A percentile compares a stretch with the other conserved stretches of the same genome.
These are phyloP conservation scores for Trapa bicornis DNA, from an alignment of 345 rosid species.

Conservation along the genomic window DNA sequence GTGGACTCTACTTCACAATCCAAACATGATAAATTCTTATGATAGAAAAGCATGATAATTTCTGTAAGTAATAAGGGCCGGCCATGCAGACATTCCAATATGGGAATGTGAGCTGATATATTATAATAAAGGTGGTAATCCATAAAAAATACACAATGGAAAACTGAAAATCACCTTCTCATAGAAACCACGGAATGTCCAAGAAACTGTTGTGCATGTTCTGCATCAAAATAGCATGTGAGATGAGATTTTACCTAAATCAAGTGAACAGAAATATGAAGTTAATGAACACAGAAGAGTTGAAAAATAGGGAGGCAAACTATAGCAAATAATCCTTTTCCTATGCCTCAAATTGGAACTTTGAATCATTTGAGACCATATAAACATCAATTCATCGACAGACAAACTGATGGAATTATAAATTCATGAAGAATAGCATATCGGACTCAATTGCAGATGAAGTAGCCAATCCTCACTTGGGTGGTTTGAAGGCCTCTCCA, in stretches of 20 bases:
- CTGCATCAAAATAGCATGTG: slow-evolving; percentile 19
- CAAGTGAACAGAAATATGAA: background rate
- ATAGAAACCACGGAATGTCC: slow-evolving; percentile 70
- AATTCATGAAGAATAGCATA: background rate
- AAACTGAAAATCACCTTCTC: slow-evolving; percentile 45
- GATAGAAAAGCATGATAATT: background rate
- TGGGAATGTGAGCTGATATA: background rate
- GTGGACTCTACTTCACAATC: background rate
- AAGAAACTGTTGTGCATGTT: slow-evolving; percentile 68
- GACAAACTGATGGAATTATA: background rate
- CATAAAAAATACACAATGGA: background rate
- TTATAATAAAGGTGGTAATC: background rate
- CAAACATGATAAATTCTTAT: background rate
- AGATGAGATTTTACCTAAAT: background rate
- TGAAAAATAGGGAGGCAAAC: background rate
- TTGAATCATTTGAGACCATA: background rate
- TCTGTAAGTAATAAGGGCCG: background rate
- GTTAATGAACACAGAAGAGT: background rate
- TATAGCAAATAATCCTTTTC: background rate
- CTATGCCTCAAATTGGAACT: background rate
- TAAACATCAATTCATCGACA: background rate
- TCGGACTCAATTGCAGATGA: background rate
- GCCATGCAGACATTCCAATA: background rate
- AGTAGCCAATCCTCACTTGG: slow-evolving; percentile 40
- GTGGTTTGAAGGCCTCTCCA: slow-evolving; percentile 75